Evolutionary conservation across 192 early-diverging fungal species (phyloP).

Genomic region (Paraglomus brasilianum): DNA sequence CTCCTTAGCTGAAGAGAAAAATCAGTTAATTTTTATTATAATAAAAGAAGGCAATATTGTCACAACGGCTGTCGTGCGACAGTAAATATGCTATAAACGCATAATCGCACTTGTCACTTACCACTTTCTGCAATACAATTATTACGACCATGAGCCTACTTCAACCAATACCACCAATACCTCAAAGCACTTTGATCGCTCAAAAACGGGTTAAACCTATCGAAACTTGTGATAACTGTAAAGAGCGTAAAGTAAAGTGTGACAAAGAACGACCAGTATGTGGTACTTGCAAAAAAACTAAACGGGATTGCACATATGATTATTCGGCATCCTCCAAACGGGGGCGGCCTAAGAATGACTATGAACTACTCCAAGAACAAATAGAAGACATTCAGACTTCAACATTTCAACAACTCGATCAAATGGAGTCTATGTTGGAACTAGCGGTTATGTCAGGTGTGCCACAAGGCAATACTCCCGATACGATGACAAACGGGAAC

Average conservation of each 20-base stretch:
- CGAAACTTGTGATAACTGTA: slow-evolving; percentile 29
- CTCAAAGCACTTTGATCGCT: too few species aligned
- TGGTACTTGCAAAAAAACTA: slow-evolving; percentile 25
- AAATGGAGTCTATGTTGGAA: slow-evolving; percentile 19
- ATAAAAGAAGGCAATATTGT: too few species aligned
- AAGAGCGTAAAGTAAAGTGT: slow-evolving; percentile 30
- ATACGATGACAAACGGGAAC: too few species aligned
- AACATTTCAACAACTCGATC: slow-evolving; percentile 14
- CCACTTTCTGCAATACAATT: too few species aligned
- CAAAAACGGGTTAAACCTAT: slow-evolving; percentile 25
- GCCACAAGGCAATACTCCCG: too few species aligned
- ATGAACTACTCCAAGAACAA: slow-evolving; percentile 26
- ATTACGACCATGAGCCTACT: too few species aligned
- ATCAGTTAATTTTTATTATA: too few species aligned
- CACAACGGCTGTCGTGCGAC: too few species aligned
- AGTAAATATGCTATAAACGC: too few species aligned
- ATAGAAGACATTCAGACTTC: slow-evolving; percentile 21
- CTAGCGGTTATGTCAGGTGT: neutral
- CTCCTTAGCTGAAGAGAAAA: too few species aligned
- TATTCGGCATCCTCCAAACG: slow-evolving; percentile 27
- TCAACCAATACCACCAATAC: too few species aligned
- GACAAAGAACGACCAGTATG: slow-evolving; percentile 25
- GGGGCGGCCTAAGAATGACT: slow-evolving; percentile 13
- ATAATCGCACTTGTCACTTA: too few species aligned
- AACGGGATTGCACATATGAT: slow-evolving; percentile 27